Evolutionary conservation across 306 rosid species (phyloP).

Genomic region (Cucumis melo): DNA sequence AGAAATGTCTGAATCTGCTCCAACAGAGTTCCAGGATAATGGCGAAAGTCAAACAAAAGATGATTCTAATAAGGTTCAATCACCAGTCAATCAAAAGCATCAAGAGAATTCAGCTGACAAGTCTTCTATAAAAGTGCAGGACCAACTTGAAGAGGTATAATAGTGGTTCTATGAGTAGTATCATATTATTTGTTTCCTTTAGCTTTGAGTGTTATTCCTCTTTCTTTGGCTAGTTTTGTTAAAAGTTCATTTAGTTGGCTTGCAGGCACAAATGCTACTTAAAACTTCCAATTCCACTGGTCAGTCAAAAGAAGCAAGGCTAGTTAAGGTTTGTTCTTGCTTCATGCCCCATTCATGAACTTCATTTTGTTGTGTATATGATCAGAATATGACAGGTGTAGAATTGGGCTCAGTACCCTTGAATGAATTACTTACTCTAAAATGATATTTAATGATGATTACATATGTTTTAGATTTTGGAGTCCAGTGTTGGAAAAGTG

Average conservation of each 20-base stretch:
- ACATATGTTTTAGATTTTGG: background rate
- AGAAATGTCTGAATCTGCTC: constrained; percentile 33
- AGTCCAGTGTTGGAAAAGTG: background rate
- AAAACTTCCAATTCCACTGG: constrained; percentile 79
- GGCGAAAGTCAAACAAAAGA: constrained; percentile 25
- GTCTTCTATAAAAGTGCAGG: constrained; percentile 46
- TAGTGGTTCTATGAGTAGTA: constrained; percentile 3
- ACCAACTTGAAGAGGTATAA: constrained; percentile 89
- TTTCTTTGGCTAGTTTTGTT: constrained; percentile 19
- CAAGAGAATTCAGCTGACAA: constrained; percentile 37
- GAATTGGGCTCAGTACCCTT: background rate
- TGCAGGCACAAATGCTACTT: constrained; percentile 95
- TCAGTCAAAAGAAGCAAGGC: constrained; percentile 95
- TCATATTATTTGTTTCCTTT: background rate
- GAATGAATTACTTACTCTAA: background rate
- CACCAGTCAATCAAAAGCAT: constrained; percentile 26
- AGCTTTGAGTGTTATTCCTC: background rate
- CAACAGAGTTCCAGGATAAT: constrained; percentile 20
- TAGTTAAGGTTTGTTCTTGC: constrained; percentile 74
- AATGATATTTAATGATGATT: background rate
- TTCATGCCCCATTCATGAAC: background rate
- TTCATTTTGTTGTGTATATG: background rate
- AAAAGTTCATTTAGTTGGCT: constrained; percentile 45
- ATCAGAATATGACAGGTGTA: background rate
- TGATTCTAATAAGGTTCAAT: constrained; percentile 26